Base-by-base conservation (phyloP, 2,329 filamentous ascomycete species). In the Fusarium falciforme region DNA sequence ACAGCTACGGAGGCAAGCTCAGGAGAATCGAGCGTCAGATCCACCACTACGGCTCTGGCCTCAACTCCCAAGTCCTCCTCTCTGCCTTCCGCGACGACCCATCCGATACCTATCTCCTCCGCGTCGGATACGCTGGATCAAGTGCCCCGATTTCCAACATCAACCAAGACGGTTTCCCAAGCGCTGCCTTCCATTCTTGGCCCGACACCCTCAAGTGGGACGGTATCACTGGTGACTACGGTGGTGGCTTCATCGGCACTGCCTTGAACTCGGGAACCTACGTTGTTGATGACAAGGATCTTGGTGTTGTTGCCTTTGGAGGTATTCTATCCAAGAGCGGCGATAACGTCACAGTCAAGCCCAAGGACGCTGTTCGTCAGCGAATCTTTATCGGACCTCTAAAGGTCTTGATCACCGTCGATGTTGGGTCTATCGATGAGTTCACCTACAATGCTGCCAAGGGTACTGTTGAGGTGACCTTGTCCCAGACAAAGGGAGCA, bases 1-100 rank as follows among this genome's bases (percentile, higher is more conserved):
- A 35, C n/a, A 84, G 82, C 58, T 86, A 86, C 63, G 84, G 78
- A 9, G 84, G 83, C 27, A 86, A 86, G 67, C 80, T 86, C 6
- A 61, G 76, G 6, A 79, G 82, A 12, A 85, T 85, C 31, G 85
- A 87, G 75, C 83, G 85, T 7, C 77, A 79, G 11, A 77, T 90
- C 67, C 89, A 91, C 74, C 89, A 91, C 79, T 91, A 91, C 72
- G 89, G 89, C 20, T 90, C 88, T 0, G 87, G 84, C 0, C 85
- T 91, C 7, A 91, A 91, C 77, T 84, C 88, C 0, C 83, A 89
- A 0, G 87, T 89, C 1, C 81, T 90, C 2, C 85, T 91, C 4
- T 83, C 84, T 2, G 82, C 85, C 5, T 91, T 87, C 79, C 86
- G 87, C 38, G 76, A 82, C 57, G 76, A 85, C 36, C 82, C 87